Evolutionary conservation across 129 eudicot species (phyloP).

Genomic region (Pittosporum tobira): DNA sequence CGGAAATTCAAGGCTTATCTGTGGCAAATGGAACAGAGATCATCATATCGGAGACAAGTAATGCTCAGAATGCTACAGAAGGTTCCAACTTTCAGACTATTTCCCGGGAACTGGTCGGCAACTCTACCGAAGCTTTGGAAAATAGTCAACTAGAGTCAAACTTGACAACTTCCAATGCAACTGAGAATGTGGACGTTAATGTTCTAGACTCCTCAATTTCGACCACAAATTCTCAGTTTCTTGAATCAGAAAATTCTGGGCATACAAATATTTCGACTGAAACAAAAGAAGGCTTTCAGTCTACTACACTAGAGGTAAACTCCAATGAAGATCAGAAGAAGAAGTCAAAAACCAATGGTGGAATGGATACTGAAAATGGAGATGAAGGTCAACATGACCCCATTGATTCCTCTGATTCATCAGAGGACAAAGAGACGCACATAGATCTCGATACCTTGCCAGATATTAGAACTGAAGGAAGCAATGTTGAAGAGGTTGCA

Average conservation of each 20-base stretch:
- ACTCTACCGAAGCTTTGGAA: constrained; percentile 4
- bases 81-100: constrained; percentile 1
- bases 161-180: constrained; percentile 9
- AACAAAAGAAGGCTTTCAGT: neutral
- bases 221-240: neutral
- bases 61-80: constrained; percentile 19
- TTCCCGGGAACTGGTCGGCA: neutral
- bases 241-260: neutral
- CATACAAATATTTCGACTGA: neutral
- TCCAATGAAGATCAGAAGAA: neutral
- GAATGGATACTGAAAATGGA: neutral
- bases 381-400: neutral
- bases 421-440: constrained; percentile 2
- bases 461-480: constrained; percentile 9
- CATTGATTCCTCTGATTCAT: neutral
- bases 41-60: constrained; percentile 6
- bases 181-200: constrained; percentile 14
- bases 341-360: neutral
- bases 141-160: constrained; percentile 14
- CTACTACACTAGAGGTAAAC: neutral
- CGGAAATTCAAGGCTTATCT: neutral
- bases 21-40: constrained; percentile 20
- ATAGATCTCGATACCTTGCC: constrained; percentile 9
- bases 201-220: constrained; percentile 10
- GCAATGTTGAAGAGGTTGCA: constrained; percentile 9